Conservation (phyloP, 169 alveolate species). For the Plasmodium inui region DNA sequence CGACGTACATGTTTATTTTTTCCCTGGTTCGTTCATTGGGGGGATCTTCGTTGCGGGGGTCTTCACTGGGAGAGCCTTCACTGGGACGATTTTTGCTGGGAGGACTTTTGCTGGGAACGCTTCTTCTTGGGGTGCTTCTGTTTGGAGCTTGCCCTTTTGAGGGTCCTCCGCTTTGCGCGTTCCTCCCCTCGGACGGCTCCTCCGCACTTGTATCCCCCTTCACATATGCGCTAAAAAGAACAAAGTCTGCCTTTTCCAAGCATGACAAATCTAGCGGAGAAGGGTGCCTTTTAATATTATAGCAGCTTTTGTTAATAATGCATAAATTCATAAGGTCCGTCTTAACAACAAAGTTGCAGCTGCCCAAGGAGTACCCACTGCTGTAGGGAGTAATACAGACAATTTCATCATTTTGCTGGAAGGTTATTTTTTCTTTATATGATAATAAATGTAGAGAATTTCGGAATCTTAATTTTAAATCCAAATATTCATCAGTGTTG, state of each 20-base stretch:
- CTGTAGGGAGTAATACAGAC: slow-evolving; percentile 24
- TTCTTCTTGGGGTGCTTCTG: too few species aligned
- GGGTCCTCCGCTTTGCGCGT: neutral
- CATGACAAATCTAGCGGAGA: slow-evolving; percentile 20
- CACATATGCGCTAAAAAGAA: slow-evolving; percentile 36
- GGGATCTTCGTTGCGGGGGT: neutral
- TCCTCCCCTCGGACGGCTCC: neutral
- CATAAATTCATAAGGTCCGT: slow-evolving; percentile 24
- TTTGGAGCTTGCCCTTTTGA: neutral
- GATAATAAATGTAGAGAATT: slow-evolving; percentile 68
- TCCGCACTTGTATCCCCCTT: neutral
- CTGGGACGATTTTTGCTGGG: neutral
- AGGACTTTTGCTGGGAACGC: too few species aligned
- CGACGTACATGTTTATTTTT: slow-evolving; percentile 29
- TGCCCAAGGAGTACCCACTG: slow-evolving; percentile 69
- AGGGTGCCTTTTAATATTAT: slow-evolving; percentile 64
- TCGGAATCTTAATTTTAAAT: slow-evolving; percentile 20
- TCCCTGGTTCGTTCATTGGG: neutral
- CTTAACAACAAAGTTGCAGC: slow-evolving; percentile 37
- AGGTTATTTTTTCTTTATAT: slow-evolving; percentile 54
- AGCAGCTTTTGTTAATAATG: slow-evolving; percentile 47
- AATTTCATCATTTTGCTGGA: slow-evolving; percentile 35
- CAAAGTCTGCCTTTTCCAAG: slow-evolving; percentile 32
- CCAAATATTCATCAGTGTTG: slow-evolving; percentile 37
- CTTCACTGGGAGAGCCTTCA: neutral